Evolutionary conservation across 2,329 filamentous ascomycete genomes (phyloP).

Genomic region (Cytospora paraplurivora): DNA sequence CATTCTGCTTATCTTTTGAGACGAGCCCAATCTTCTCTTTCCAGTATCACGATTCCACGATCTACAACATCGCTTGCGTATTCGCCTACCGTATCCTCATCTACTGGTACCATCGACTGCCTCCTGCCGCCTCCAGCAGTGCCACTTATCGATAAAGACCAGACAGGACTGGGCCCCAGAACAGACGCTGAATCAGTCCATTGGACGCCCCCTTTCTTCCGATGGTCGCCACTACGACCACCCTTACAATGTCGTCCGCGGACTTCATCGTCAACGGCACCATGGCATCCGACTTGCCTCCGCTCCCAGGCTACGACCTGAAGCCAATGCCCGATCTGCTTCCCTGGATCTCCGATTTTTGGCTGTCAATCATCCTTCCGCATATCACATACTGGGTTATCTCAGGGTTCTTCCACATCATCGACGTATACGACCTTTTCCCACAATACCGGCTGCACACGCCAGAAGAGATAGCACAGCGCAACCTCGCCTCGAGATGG

Average conservation of each 20-base stretch:
- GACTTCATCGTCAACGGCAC: slow-evolving; percentile 54
- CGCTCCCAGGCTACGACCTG: slow-evolving; percentile 80
- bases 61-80: background rate
- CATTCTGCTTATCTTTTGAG: background rate
- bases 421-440: slow-evolving; percentile 84
- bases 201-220: slow-evolving; percentile 14
- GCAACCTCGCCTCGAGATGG: slow-evolving; percentile 82
- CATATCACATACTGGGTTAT: slow-evolving; percentile 86
- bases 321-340: slow-evolving; percentile 71
- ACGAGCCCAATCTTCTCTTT: background rate
- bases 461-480: slow-evolving; percentile 82
- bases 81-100: background rate
- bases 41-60: background rate
- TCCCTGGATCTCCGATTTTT: slow-evolving; percentile 77
- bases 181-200: slow-evolving; percentile 12
- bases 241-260: slow-evolving; percentile 43
- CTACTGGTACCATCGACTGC: background rate
- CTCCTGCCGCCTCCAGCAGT: background rate
- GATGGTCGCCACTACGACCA: slow-evolving; percentile 47
- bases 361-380: slow-evolving; percentile 74
- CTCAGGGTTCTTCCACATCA: slow-evolving; percentile 82
- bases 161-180: background rate
- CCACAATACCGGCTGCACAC: slow-evolving; percentile 93
- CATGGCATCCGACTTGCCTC: slow-evolving; percentile 68
- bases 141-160: slow-evolving; percentile 26